A percentile compares a stretch with the other conserved stretches of the same genome.
These are phyloP conservation scores for Alternaria triticimaculans DNA, from an alignment of 2,329 filamentous ascomycete species.

Conservation along the genomic window DNA sequence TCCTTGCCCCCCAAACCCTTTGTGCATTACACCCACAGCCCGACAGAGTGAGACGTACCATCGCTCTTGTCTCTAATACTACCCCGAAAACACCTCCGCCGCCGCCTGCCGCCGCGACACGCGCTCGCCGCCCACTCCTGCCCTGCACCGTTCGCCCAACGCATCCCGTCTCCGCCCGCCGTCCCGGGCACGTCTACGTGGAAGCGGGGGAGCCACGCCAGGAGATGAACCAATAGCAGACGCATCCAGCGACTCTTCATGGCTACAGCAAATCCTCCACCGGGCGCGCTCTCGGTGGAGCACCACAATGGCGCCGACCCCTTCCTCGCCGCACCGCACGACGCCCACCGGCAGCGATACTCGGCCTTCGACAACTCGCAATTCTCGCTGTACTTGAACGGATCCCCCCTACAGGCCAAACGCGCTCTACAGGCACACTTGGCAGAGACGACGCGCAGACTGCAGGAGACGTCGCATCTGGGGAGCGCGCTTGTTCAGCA, in stretches of 20 bases:
- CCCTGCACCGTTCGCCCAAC: neutral
- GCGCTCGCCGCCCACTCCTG: conserved; percentile 7
- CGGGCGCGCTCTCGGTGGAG: conserved; percentile 51
- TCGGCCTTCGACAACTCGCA: conserved; percentile 82
- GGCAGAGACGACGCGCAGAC: conserved; percentile 86
- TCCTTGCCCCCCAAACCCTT: conserved; percentile 29
- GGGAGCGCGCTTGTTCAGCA: conserved; percentile 88
- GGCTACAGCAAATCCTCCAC: conserved; percentile 52
- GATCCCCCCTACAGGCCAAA: conserved; percentile 86
- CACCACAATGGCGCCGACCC: conserved; percentile 52
- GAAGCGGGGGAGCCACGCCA: conserved; percentile 4
- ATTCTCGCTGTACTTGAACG: conserved; percentile 75
- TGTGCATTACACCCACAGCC: conserved; percentile 23
- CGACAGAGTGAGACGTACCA: conserved; percentile 26
- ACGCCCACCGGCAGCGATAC: conserved; percentile 68
- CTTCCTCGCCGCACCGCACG: conserved; percentile 50
- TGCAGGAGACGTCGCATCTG: conserved; percentile 88
- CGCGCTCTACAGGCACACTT: conserved; percentile 90
- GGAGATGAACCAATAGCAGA: conserved; percentile 41
- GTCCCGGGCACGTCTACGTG: neutral
- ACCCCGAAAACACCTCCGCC: neutral
- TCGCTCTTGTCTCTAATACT: conserved; percentile 16
- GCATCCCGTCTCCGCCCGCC: conserved; percentile 4
- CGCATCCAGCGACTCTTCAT: conserved; percentile 37
- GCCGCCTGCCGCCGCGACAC: conserved; percentile 5